Base-by-base conservation (phyloP, 2,329 filamentous ascomycete genomes). In the Diaporthe citri region DNA sequence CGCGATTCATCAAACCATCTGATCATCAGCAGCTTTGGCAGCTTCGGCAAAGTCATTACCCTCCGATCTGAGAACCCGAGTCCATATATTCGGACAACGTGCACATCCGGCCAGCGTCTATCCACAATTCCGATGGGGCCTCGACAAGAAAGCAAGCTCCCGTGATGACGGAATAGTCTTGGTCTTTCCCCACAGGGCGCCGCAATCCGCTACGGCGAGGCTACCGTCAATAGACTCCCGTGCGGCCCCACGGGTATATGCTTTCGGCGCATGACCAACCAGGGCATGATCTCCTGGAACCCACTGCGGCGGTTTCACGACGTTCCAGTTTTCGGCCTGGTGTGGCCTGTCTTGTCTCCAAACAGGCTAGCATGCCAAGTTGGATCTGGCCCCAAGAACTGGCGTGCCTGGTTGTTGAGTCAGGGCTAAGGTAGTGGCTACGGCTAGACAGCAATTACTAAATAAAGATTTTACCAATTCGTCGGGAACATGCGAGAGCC, bases 191-290 rank as follows among this genome's bases (percentile, higher is more conserved):
- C 41, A 66, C 28, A 64, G 36, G 31, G 31, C 31, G 20, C 9
- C 56, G 12, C 10, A 17, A 25, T 66, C 62, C 5, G 52, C 31
- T 52, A 52, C 46, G 31, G 64, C 64, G 31, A 67, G 48, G 64
- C 64, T 67, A 52, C 64, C 34, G 62, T 67, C 62, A 25, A 67
- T 67, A 67, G 62, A 2, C 46, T 34, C 8, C 31, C n/a, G 46
- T 48, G 43, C 28, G 62, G 62, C 62, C 1, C 31, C 20, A 25
- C n/a, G 28, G 28, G 13, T 22, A 28, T 6, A 67, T 51, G 28
- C 46, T 67, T 52, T 67, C 64, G 64, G 64, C 34, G 64, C 64
- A 67, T 67, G 34, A 67, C 64, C 31, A 36, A 52, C 31, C 31
- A 52, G 34, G 64, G 64, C 64, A 67, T 67, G 4, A 67, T 67